phyloP scores from a whole-genome alignment of 2,329 filamentous ascomycete species.

The Pestalotiopsis fici region DNA sequence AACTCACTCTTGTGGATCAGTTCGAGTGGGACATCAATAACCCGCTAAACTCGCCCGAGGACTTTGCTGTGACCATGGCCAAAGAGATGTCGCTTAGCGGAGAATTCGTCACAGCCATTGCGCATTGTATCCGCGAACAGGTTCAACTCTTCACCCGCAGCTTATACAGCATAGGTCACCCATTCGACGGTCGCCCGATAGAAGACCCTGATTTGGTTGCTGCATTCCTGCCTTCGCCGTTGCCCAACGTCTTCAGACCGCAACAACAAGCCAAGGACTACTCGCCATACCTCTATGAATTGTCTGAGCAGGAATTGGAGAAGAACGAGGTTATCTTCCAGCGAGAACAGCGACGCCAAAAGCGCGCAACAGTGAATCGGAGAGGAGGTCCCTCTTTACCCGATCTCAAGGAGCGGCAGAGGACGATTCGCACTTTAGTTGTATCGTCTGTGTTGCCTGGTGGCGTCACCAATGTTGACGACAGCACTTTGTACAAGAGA shows the following conservation, averaged over 20 bases:
- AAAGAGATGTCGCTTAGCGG: conserved; percentile 87
- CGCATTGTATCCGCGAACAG: conserved; percentile 96
- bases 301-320: conserved; percentile 88
- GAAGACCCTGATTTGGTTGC: conserved; percentile 88
- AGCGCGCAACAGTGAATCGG: conserved; percentile 83
- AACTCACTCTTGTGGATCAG: conserved; percentile 91
- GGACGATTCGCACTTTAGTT: conserved; percentile 88
- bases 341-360: conserved; percentile 90
- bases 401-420: conserved; percentile 93
- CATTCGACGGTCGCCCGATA: conserved; percentile 90
- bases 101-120: conserved; percentile 96
- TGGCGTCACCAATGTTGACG: conserved; percentile 76
- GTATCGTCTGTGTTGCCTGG: conserved; percentile 93
- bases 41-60: conserved; percentile 87
- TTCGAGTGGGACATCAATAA: conserved; percentile 99
- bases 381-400: conserved; percentile 89
- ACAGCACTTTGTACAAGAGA: conserved; percentile 85
- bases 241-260: conserved; percentile 82
- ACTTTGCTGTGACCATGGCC: conserved; percentile 88
- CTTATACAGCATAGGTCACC: conserved; percentile 88
- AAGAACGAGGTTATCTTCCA: conserved; percentile 90
- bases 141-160: conserved; percentile 92
- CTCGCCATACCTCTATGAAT: conserved; percentile 89
- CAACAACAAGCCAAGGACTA: conserved; percentile 94
- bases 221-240: conserved; percentile 82